Evolutionary conservation across 2,329 filamentous ascomycete species (phyloP).

Genomic region (Aspergillus puulaauensis): DNA sequence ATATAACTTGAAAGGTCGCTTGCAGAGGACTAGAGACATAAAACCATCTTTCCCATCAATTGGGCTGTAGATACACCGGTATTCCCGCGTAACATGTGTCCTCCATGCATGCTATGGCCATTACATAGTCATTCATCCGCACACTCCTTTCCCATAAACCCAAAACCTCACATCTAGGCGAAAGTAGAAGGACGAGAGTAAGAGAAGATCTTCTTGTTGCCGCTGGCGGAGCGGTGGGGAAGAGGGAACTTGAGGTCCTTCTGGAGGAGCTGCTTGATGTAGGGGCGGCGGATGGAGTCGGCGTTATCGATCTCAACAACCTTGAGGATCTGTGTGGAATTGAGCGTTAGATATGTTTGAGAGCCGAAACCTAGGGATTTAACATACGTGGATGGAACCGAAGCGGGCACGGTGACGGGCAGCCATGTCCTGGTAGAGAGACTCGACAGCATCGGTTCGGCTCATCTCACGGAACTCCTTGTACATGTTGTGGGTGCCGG

Average conservation of each 20-base stretch:
- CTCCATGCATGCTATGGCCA: constrained; percentile 44
- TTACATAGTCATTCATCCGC: constrained; percentile 44
- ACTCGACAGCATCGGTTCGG: constrained; percentile 89
- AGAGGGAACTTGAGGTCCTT: constrained; percentile 98
- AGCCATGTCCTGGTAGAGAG: constrained; percentile 99
- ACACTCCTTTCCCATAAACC: constrained; percentile 37
- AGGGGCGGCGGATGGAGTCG: constrained; percentile 93
- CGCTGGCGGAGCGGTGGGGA: constrained; percentile 89
- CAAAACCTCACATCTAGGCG: constrained; percentile 67
- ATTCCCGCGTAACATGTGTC: constrained; percentile 35
- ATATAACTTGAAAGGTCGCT: constrained; percentile 40
- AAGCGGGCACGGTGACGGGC: constrained; percentile 98
- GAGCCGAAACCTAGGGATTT: background rate
- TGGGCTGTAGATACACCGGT: constrained; percentile 37
- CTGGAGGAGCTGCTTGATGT: constrained; percentile 97
- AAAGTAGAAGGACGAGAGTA: constrained; percentile 94
- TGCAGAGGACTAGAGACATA: constrained; percentile 43
- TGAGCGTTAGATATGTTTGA: constrained; percentile 8
- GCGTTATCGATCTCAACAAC: constrained; percentile 95
- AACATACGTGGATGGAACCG: constrained; percentile 94
- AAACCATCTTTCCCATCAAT: constrained; percentile 36
- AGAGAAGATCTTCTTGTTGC: constrained; percentile 82
- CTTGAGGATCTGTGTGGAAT: constrained; percentile 76
- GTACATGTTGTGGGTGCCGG: constrained; percentile 99
- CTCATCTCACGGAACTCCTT: constrained; percentile 99